Evolutionary conservation across 2,329 filamentous ascomycete species (phyloP), one percentile per base, ranked within the genome.

Genomic region (Talaromyces sp.): DNA sequence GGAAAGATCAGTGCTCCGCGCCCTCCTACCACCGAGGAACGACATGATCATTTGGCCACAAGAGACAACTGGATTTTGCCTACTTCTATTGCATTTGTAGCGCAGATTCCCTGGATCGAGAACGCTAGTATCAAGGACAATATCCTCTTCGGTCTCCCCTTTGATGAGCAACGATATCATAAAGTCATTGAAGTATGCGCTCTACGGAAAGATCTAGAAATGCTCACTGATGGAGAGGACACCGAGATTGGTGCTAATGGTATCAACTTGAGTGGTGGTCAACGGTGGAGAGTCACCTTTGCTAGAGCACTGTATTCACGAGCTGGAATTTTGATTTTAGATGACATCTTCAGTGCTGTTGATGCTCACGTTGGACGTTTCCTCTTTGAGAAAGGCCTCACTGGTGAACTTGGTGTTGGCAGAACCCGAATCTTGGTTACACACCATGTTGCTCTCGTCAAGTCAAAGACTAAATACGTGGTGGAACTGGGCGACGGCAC

Each of bases 221-320:
- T 92, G 81, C 82, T 96, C 16, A 80, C 86, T 0, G 90, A 94
- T 72, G 91, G 91, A 3, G 91, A 95, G 70, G 78, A 86, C 56
- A 96, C 92, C 0, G 90, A 93, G 71, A 91, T 96, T 61, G 92
- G 92, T 11, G 90, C 90, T 2, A 93, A 94, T 67, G 92, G 92
- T 7, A 91, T 95, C 70, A 93, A 94, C 70, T 81, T 96, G 7
- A 92, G 89, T 67, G 92, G 92, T 68, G 92, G 92, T 0, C 92
- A 96, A 76, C 88, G 91, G 72, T 93, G 91, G 90, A 86, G 92
- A 61, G 85, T 95, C 37, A 91, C 90, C 0, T 87, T 96, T 69
- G 92, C 91, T 1, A 83, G 92, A 56, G 91, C 91, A 0, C 81
- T 95, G 19, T 95, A 95, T 75, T 93, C 90, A 1, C 84, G 91